These are phyloP conservation scores for Saccharum officinarum DNA, from an alignment of 176 grass and related monocot genomes.

Conservation along the genomic window DNA sequence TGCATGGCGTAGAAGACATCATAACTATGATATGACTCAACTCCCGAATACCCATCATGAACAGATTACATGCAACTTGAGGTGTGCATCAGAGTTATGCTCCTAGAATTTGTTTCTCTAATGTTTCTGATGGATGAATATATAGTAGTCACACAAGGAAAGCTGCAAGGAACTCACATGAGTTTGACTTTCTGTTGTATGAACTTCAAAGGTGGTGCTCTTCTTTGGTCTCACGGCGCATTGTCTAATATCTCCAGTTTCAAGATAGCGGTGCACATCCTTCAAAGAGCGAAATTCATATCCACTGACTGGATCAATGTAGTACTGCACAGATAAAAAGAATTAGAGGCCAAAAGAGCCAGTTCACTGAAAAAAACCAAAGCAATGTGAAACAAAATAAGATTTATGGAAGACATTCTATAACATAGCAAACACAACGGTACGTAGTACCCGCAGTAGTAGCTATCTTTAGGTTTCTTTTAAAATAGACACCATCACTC, in stretches of 20 bases:
- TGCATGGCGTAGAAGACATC: slow-evolving; percentile 20
- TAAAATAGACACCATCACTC: not conserved
- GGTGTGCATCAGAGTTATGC: not conserved
- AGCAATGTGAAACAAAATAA: slow-evolving; percentile 18
- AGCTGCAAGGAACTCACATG: slow-evolving; percentile 46
- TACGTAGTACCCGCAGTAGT: not conserved
- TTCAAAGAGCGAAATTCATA: slow-evolving; percentile 79
- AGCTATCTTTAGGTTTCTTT: not conserved
- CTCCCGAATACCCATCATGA: not conserved
- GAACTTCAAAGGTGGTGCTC: slow-evolving; percentile 31
- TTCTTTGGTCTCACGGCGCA: slow-evolving; percentile 51
- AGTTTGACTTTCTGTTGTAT: slow-evolving; percentile 42
- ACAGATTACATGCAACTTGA: slow-evolving; percentile 9
- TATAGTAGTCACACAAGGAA: slow-evolving; percentile 4
- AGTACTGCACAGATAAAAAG: slow-evolving; percentile 52
- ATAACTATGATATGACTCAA: slow-evolving; percentile 1
- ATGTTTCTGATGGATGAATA: slow-evolving; percentile 14
- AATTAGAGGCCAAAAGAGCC: slow-evolving; percentile 11
- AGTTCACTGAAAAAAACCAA: slow-evolving; percentile 25
- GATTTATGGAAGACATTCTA: not conserved
- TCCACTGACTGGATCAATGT: slow-evolving; percentile 72
- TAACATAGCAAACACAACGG: slow-evolving; percentile 1
- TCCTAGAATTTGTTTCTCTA: slow-evolving; percentile 23
- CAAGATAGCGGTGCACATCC: slow-evolving; percentile 64
- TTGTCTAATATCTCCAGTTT: slow-evolving; percentile 53